Evolutionary conservation across 441 rosid genomes (phyloP), one percentile per base, ranked within the genome.

Genomic region (Corymbia calophylla): DNA sequence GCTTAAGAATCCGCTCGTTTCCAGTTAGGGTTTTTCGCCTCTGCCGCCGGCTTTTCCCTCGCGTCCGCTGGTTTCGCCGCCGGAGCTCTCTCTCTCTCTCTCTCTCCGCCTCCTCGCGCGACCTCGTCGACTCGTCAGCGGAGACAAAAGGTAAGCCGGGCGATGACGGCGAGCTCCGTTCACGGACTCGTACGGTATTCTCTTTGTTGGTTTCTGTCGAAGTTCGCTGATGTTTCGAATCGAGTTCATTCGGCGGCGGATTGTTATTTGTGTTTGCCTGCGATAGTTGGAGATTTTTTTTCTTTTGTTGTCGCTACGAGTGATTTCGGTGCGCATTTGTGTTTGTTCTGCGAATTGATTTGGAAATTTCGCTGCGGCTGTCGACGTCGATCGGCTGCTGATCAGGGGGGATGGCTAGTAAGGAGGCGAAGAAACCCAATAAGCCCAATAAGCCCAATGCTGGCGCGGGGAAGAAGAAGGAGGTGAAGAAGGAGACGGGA

Each of bases 401-500:
- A 35, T 73, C 82, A 35, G 81, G 84, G 84, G 32, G 5, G 51
- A 77, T 77, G 84, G 84, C 84, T 27, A 21, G 84, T 25, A 9
- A 9, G 44, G 84, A 77, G n/a, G 51, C 84, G 84, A 77, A 23
- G 84, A 77, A 77, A 48, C 29, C 84, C 53, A 77, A 44, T 77
- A 77, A 77, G 25, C 29, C 84, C 53, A 77, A 44, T 77, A 77
- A 77, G 25, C 51, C 84, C 84, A 23, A 77, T 44, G n/a, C 84
- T 15, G 27, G 84, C 53, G 95, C 92, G 19, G 96, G 94, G 88
- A 95, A 92, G 82, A 96, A 93, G 93, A 96, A 96, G 94, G 96
- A 93, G 93, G 97, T 95, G 90, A 96, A 95, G 94, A 95, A 96
- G 88, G 97, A 96, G 92, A 96, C 97, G 77, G 94, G 96, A 39